Percentiles rank a stretch among this genome's conserved stretches.
Evolutionary conservation across 352 stramenopile genomes (phyloP).

Genomic region (Phytophthora syringae): DNA sequence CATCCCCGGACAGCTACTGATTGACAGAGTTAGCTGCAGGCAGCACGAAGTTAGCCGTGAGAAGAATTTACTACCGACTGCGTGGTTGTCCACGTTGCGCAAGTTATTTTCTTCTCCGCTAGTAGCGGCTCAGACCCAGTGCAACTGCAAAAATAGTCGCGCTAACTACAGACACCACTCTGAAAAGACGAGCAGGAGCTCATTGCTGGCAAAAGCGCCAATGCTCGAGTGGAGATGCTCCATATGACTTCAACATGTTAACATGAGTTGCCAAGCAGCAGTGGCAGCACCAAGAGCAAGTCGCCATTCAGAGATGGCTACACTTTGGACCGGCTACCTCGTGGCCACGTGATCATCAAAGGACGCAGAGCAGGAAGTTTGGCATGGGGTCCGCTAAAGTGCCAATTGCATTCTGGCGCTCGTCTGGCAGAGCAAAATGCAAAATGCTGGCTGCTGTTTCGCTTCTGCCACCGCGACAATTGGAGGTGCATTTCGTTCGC

Average conservation of each 20-base stretch:
- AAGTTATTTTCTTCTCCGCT: slow-evolving; percentile 16
- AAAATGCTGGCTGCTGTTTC: slow-evolving; percentile 11
- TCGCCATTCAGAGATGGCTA: slow-evolving; percentile 17
- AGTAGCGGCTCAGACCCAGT: slow-evolving; percentile 4
- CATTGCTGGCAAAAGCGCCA: slow-evolving; percentile 7
- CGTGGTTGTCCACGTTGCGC: neutral
- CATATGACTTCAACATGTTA: slow-evolving; percentile 6
- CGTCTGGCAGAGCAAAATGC: too few relatives aligned
- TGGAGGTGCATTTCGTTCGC: neutral
- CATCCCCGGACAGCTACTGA: slow-evolving; percentile 13
- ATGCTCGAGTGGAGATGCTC: neutral
- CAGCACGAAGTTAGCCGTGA: too few relatives aligned
- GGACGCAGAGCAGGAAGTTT: neutral
- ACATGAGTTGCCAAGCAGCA: neutral
- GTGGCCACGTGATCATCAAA: slow-evolving; percentile 26
- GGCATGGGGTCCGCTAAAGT: neutral
- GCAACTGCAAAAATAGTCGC: slow-evolving; percentile 33
- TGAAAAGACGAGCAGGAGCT: neutral
- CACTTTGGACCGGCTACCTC: slow-evolving; percentile 21
- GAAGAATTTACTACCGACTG: too few relatives aligned
- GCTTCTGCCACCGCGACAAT: neutral
- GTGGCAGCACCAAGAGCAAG: neutral
- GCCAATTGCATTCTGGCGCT: too few relatives aligned
- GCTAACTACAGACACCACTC: slow-evolving; percentile 19
- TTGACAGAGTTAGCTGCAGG: neutral